A percentile compares a stretch with the other conserved stretches of the same genome.
phyloP scores from a whole-genome alignment of 2,329 filamentous ascomycete genomes.

The Penicillium sp. region DNA sequence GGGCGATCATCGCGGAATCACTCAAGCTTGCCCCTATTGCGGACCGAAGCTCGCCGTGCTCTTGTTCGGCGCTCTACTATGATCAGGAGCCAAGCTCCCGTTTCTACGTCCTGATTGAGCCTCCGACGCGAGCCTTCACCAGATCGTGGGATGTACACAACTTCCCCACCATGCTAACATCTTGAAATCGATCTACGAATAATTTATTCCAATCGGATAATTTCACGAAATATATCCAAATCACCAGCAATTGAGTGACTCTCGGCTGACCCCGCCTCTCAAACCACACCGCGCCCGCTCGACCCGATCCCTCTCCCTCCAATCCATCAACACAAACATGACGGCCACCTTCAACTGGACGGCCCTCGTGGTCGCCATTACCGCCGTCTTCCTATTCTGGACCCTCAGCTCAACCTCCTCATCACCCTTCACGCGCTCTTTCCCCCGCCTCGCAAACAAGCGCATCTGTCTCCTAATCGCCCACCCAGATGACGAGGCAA shows the following conservation, averaged over 20 bases:
- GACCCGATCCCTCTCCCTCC: neutral
- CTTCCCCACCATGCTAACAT: conserved; percentile 19
- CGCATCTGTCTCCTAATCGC: conserved; percentile 91
- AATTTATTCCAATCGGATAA: conserved; percentile 4
- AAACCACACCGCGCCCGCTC: neutral
- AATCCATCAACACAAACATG: conserved; percentile 12
- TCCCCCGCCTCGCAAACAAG: conserved; percentile 73
- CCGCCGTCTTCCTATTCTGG: conserved; percentile 47
- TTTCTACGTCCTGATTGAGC: neutral
- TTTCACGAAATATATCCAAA: neutral
- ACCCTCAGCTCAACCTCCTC: conserved; percentile 42
- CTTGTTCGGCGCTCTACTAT: conserved; percentile 1
- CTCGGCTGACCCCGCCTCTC: neutral
- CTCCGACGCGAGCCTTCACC: neutral
- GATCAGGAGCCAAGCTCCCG: neutral
- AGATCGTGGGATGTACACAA: conserved; percentile 11
- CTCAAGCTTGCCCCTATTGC: conserved; percentile 24
- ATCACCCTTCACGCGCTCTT: conserved; percentile 41
- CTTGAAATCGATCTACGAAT: conserved; percentile 9
- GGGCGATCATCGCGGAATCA: conserved; percentile 16
- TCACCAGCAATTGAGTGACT: neutral
- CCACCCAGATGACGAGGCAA: conserved; percentile 97
- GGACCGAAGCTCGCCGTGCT: conserved; percentile 22
- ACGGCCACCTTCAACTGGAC: conserved; percentile 25
- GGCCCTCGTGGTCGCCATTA: conserved; percentile 38